Percentiles rank a stretch among this genome's conserved stretches.
Conservation (phyloP, 2,329 filamentous ascomycete species). For the Fusarium camptoceras region DNA sequence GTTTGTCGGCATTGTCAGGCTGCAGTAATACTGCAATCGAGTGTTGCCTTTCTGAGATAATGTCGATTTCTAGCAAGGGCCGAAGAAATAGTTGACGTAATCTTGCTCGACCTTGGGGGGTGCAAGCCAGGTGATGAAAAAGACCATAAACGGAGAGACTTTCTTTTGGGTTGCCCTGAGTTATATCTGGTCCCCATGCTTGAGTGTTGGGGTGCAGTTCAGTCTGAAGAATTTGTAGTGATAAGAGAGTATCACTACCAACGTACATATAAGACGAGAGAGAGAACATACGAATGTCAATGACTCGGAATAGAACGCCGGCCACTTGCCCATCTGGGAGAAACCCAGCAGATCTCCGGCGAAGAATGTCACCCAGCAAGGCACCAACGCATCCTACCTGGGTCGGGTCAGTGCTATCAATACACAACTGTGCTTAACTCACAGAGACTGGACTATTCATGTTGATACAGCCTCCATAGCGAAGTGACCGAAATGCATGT, state of each 20-base stretch:
- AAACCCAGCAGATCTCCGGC: slow-evolving; percentile 67
- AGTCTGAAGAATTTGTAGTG: slow-evolving; percentile 85
- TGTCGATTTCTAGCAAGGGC: slow-evolving; percentile 74
- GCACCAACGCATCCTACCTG: slow-evolving; percentile 88
- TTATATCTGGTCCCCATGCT: slow-evolving; percentile 67
- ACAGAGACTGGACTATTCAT: slow-evolving; percentile 79
- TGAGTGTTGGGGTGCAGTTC: slow-evolving; percentile 87
- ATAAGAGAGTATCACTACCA: slow-evolving; percentile 81
- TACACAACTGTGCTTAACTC: background rate
- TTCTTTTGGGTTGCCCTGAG: slow-evolving; percentile 75
- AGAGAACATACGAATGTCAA: slow-evolving; percentile 78
- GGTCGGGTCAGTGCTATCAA: slow-evolving; percentile 14
- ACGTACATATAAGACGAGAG: slow-evolving; percentile 78
- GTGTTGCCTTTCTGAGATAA: slow-evolving; percentile 78
- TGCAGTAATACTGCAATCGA: slow-evolving; percentile 75
- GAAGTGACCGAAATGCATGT: slow-evolving; percentile 72
- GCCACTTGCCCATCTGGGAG: slow-evolving; percentile 69
- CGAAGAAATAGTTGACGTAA: slow-evolving; percentile 86
- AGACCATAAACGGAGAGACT: slow-evolving; percentile 86
- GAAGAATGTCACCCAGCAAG: slow-evolving; percentile 81
- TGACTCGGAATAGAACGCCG: slow-evolving; percentile 66
- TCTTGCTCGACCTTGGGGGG: slow-evolving; percentile 79
- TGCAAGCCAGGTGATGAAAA: slow-evolving; percentile 79
- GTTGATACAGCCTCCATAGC: slow-evolving; percentile 77
- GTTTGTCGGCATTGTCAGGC: slow-evolving; percentile 71